A percentile compares a stretch with the other conserved stretches of the same genome.
phyloP scores from a whole-genome alignment of 2,329 filamentous ascomycete species.

The Neoascochyta sp. region DNA sequence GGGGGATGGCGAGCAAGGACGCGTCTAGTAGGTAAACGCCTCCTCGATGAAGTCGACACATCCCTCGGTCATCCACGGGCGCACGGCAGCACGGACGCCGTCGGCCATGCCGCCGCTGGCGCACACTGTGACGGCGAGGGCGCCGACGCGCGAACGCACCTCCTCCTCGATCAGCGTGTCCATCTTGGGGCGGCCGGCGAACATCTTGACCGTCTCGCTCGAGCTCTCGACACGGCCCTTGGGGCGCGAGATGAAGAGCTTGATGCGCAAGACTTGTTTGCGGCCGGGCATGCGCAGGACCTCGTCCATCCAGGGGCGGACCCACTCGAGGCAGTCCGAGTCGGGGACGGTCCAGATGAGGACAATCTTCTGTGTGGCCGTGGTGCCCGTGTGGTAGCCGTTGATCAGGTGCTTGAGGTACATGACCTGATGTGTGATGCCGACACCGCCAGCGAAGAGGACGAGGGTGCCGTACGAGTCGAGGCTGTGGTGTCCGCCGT shows the following conservation, averaged over 20 bases:
- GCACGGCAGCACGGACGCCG: constrained; percentile 54
- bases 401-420: constrained; percentile 69
- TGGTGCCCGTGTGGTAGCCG: constrained; percentile 65
- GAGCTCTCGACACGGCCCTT: constrained; percentile 53
- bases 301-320: constrained; percentile 63
- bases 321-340: constrained; percentile 62
- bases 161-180: constrained; percentile 56
- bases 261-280: constrained; percentile 56
- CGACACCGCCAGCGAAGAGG: constrained; percentile 75
- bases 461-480: constrained; percentile 74
- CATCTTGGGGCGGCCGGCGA: constrained; percentile 56
- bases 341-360: constrained; percentile 77
- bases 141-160: constrained; percentile 53
- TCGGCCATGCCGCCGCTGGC: constrained; percentile 62
- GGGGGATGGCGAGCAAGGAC: not conserved
- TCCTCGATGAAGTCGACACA: constrained; percentile 62
- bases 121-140: constrained; percentile 60
- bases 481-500: constrained; percentile 66
- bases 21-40: constrained; percentile 58
- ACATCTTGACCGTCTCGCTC: constrained; percentile 60
- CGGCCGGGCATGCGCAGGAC: constrained; percentile 58
- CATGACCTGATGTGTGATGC: constrained; percentile 75
- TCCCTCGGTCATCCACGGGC: constrained; percentile 51
- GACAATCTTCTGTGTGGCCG: constrained; percentile 67
- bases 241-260: constrained; percentile 62